Conservation (phyloP, 805 yeast species). For the Candida xyloterini region DNA sequence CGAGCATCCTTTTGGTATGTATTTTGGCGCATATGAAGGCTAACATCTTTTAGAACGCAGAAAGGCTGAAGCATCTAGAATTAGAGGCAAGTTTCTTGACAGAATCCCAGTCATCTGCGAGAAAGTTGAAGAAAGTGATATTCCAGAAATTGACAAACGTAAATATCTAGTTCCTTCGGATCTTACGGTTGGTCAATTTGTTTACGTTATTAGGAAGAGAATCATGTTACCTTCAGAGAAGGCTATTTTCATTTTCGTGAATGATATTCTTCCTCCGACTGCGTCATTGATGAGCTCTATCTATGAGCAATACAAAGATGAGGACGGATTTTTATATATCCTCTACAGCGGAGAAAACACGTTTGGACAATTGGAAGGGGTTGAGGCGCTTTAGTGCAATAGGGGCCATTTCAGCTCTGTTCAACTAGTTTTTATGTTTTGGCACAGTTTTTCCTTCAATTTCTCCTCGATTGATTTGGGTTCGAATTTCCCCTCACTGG, state of each 20-base stretch:
- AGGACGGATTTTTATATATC: slow-evolving; percentile 95
- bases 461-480: slow-evolving; percentile 25
- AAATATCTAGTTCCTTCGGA: slow-evolving; percentile 96
- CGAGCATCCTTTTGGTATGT: slow-evolving; percentile 91
- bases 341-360: slow-evolving; percentile 97
- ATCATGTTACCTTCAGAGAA: slow-evolving; percentile 94
- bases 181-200: slow-evolving; percentile 96
- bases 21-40: slow-evolving; percentile 1
- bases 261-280: slow-evolving; percentile 96
- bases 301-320: slow-evolving; percentile 95
- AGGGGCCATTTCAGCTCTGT: slow-evolving; percentile 6
- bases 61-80: slow-evolving; percentile 90
- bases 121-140: slow-evolving; percentile 93
- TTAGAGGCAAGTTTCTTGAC: slow-evolving; percentile 82
- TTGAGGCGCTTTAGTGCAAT: slow-evolving; percentile 19
- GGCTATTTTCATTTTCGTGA: slow-evolving; percentile 96
- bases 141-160: slow-evolving; percentile 94
- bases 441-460: slow-evolving; percentile 20
- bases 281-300: slow-evolving; percentile 95
- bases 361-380: slow-evolving; percentile 57
- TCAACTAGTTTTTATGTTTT: slow-evolving; percentile 6
- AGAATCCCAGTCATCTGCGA: slow-evolving; percentile 97
- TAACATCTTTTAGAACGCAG: slow-evolving; percentile 57
- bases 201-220: slow-evolving; percentile 94
- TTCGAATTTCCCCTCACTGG: slow-evolving; percentile 61